Conservation (phyloP, 2,329 filamentous ascomycete genomes). For the Botrytis aclada region DNA sequence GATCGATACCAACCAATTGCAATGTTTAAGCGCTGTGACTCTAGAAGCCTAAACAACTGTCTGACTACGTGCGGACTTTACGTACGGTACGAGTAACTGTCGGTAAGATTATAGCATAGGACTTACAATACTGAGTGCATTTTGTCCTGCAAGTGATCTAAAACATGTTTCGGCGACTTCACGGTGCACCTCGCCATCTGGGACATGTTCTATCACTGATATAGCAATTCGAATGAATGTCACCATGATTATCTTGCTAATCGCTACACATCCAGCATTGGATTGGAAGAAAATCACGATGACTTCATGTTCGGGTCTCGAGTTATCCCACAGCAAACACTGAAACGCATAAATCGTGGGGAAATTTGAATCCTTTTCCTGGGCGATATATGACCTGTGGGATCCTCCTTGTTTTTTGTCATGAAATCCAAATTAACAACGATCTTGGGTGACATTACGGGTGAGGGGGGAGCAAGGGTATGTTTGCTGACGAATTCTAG, state of each 20-base stretch:
- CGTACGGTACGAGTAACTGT: not conserved
- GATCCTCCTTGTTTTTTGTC: constrained; percentile 5
- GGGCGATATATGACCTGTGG: not conserved
- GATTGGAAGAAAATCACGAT: not conserved
- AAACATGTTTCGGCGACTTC: not conserved
- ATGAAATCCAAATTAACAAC: not conserved
- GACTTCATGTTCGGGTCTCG: not conserved
- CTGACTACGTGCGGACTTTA: not conserved
- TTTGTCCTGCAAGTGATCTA: not conserved
- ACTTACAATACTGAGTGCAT: not conserved
- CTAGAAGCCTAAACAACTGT: not conserved
- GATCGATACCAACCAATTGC: not conserved
- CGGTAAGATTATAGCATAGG: not conserved
- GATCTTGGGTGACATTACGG: not conserved
- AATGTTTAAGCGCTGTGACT: not conserved
- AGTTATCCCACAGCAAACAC: not conserved
- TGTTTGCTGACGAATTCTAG: not conserved
- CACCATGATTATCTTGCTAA: not conserved
- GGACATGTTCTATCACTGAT: not conserved
- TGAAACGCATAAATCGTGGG: not conserved
- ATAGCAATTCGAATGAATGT: not conserved
- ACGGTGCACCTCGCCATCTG: not conserved
- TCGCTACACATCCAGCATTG: not conserved
- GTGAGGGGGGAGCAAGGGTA: not conserved
- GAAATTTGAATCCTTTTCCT: not conserved